Evolutionary conservation across 1,284 basidiomycete genomes (phyloP), one percentile per base, ranked within the genome.

Genomic region (Malassezia caprae): DNA sequence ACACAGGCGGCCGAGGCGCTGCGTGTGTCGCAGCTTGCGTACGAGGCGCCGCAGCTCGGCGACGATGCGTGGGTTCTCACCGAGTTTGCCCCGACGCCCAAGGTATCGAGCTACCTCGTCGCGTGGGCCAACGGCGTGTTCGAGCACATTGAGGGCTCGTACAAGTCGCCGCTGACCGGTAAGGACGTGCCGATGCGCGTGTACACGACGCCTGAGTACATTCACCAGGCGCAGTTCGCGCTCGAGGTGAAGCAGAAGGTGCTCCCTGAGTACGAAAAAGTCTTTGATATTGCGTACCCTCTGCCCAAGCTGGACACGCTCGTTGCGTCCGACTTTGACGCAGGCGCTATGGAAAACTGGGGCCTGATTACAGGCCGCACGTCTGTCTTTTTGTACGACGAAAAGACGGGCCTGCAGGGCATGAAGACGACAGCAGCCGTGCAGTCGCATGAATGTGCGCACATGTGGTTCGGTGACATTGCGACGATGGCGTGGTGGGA

Each of bases 401-500:
- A 84, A 63, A 85, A 82, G 63, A 81, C 81, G 15, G 85, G 88
- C 63, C 76, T 90, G 31, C 76, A 77, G 8, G 85, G 84, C 47
- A 87, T 85, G 79, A 88, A 90, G 76, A 78, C 80, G 26, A 83
- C 93, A 40, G 86, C 86, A 0, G 76, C 79, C 17, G 82, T 83
- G 1, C 87, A 89, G 76, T 83, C 82, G 73, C 89, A 91, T 65
- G 88, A 89, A 76, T 66, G 69, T 8, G 75, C 71, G 10, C 75
- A 76, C 63, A 70, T 73, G 82, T 67, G 60, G 61, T 90, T 90
- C 67, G 87, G 88, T 42, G 84, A 90, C 73, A 87, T 90, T 67
- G 84, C 86, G 11, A 91, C 88, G 1, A 89, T 90, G 87, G 82
- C 82, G 65, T 93, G 88, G 88, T 91, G 89, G 88, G 84, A 59